phyloP scores from a whole-genome alignment of 2,329 filamentous ascomycete species.

The Fonsecaea erecta region DNA sequence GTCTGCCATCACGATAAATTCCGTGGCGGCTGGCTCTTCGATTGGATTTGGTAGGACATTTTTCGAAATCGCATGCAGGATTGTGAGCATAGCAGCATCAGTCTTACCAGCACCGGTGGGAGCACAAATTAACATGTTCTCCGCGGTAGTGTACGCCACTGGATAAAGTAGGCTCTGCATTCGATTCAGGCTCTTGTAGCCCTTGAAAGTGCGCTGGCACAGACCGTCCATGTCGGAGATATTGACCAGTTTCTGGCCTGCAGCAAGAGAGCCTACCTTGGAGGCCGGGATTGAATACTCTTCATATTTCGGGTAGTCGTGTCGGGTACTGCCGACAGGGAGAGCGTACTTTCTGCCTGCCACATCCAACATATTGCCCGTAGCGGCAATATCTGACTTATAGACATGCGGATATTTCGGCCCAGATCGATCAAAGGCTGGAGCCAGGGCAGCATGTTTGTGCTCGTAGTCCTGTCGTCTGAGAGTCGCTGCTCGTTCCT shows the following conservation, averaged over 20 bases:
- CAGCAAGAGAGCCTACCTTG: slow-evolving; percentile 73
- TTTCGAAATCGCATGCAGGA: slow-evolving; percentile 86
- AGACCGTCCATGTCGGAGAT: slow-evolving; percentile 86
- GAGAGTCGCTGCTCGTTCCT: slow-evolving; percentile 78
- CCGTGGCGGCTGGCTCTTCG: slow-evolving; percentile 71
- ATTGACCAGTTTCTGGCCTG: slow-evolving; percentile 73
- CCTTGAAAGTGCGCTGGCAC: slow-evolving; percentile 88
- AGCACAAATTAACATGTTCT: slow-evolving; percentile 98
- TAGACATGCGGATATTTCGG: slow-evolving; percentile 93
- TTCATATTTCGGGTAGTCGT: slow-evolving; percentile 79
- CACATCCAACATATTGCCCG: slow-evolving; percentile 82
- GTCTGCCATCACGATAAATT: slow-evolving; percentile 81
- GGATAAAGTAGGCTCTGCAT: slow-evolving; percentile 98
- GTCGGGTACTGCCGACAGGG: slow-evolving; percentile 73
- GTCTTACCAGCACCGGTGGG: slow-evolving; percentile 99
- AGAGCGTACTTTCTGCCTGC: slow-evolving; percentile 82
- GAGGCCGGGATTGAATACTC: slow-evolving; percentile 86
- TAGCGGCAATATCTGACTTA: slow-evolving; percentile 67
- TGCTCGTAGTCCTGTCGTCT: slow-evolving; percentile 78
- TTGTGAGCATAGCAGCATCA: slow-evolving; percentile 95
- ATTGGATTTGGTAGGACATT: slow-evolving; percentile 80
- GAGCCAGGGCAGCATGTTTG: slow-evolving; percentile 73
- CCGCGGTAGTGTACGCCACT: slow-evolving; percentile 91
- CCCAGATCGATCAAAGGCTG: slow-evolving; percentile 71
- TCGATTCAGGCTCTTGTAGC: slow-evolving; percentile 89